These are phyloP conservation scores for Cutaneotrichosporon cavernicola DNA, from an alignment of 1,284 basidiomycete species.

Conservation along the genomic window DNA sequence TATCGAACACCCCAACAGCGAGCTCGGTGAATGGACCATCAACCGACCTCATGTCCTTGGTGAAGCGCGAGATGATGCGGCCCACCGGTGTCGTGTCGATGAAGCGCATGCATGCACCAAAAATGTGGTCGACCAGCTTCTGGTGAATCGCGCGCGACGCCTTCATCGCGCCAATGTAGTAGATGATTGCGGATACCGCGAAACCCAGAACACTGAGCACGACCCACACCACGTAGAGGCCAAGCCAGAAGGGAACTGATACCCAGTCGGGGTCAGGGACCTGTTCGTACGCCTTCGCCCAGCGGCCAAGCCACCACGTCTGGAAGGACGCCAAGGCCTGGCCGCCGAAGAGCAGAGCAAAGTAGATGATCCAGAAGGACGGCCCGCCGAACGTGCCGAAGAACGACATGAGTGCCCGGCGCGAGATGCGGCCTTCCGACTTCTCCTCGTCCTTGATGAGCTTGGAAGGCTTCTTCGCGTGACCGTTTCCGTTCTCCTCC, in stretches of 20 bases:
- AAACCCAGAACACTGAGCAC: slow-evolving; percentile 37
- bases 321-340: slow-evolving; percentile 53
- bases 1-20: slow-evolving; percentile 43
- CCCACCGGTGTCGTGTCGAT: slow-evolving; percentile 62
- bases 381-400: slow-evolving; percentile 53
- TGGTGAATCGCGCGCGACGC: slow-evolving; percentile 63
- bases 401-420: slow-evolving; percentile 53
- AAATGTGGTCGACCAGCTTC: slow-evolving; percentile 60
- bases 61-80: slow-evolving; percentile 63
- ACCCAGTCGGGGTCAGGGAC: slow-evolving; percentile 39
- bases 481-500: slow-evolving; percentile 27
- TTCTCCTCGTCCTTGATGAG: slow-evolving; percentile 64
- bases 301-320: slow-evolving; percentile 63
- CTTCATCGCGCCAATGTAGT: slow-evolving; percentile 55
- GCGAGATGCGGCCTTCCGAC: slow-evolving; percentile 59
- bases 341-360: slow-evolving; percentile 37
- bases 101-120: slow-evolving; percentile 62
- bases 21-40: slow-evolving; percentile 50
- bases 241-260: slow-evolving; percentile 55
- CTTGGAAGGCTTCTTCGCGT: slow-evolving; percentile 27
- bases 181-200: slow-evolving; percentile 45
- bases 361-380: slow-evolving; percentile 52
- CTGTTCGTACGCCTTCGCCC: slow-evolving; percentile 60
- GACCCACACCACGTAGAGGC: slow-evolving; percentile 56
- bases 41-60: slow-evolving; percentile 59